These are phyloP conservation scores for Lepidopterella palustris DNA, from an alignment of 495 filamentous ascomycete genomes.

Conservation along the genomic window DNA sequence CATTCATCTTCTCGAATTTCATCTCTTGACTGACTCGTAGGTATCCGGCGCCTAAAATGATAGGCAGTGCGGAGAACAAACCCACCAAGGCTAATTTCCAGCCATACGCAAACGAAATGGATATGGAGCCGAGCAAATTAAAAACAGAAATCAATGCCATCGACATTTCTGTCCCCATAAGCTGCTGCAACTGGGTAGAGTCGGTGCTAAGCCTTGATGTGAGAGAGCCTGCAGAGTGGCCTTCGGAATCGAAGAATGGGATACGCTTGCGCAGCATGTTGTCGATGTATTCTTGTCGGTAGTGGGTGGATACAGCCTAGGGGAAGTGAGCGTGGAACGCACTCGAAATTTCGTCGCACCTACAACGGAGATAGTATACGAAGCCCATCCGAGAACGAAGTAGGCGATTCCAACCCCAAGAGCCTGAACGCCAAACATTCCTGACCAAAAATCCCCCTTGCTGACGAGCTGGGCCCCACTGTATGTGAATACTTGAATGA, in stretches of 20 bases:
- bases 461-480: conserved; percentile 13
- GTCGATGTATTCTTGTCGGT: conserved; percentile 30
- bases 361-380: conserved; percentile 21
- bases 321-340: neutral
- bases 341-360: neutral
- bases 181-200: conserved; percentile 23
- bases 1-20: conserved; percentile 31
- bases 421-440: conserved; percentile 30
- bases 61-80: conserved; percentile 23
- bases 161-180: conserved; percentile 27
- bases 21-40: conserved; percentile 26
- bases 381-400: conserved; percentile 21
- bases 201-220: conserved; percentile 25
- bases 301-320: conserved; percentile 15
- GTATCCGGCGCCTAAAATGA: conserved; percentile 29
- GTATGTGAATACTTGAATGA: conserved; percentile 26
- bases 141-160: conserved; percentile 23
- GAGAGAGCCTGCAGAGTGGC: conserved; percentile 27
- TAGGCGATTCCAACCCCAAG: conserved; percentile 22
- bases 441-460: conserved; percentile 29
- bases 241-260: conserved; percentile 31
- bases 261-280: conserved; percentile 28
- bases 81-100: conserved; percentile 32
- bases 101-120: conserved; percentile 29
- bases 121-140: conserved; percentile 26